Evolutionary conservation across 176 grass and related monocot species (phyloP).

Genomic region (Miscanthus lutarioriparius): DNA sequence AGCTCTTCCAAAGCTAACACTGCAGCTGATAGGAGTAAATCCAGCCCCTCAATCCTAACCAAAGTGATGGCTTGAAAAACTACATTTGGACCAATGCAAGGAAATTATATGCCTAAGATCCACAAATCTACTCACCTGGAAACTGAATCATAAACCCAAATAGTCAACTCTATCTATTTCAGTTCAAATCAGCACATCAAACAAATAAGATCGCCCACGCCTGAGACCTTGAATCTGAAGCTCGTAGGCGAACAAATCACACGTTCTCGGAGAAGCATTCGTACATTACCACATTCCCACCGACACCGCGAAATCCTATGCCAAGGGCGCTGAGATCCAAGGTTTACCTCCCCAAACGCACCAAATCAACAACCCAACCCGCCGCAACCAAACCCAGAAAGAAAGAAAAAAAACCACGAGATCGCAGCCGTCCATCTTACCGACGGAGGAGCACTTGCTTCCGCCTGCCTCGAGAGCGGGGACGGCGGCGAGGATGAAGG

Average conservation of each 20-base stretch:
- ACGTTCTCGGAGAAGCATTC: constrained; percentile 14
- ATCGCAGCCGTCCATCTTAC: constrained; percentile 48
- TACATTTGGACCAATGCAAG: constrained; percentile 37
- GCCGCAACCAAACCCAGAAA: constrained; percentile 12
- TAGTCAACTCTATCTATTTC: constrained; percentile 9
- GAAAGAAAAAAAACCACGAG: background rate
- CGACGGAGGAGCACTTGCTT: constrained; percentile 88
- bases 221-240: constrained; percentile 31
- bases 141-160: constrained; percentile 34
- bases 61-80: background rate
- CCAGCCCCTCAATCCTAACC: constrained; percentile 14
- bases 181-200: background rate
- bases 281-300: constrained; percentile 43
- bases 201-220: constrained; percentile 15
- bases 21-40: constrained; percentile 10
- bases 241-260: constrained; percentile 17
- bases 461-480: constrained; percentile 80
- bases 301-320: constrained; percentile 31
- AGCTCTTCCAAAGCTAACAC: constrained; percentile 6
- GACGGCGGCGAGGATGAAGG: constrained; percentile 83
- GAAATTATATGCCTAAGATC: constrained; percentile 29
- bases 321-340: constrained; percentile 32
- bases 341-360: constrained; percentile 20
- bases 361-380: constrained; percentile 36
- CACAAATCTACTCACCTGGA: constrained; percentile 11